Evolutionary conservation across 2,329 filamentous ascomycete species (phyloP), one percentile per base, ranked within the genome.

Genomic region (Exophiala oligosperma): DNA sequence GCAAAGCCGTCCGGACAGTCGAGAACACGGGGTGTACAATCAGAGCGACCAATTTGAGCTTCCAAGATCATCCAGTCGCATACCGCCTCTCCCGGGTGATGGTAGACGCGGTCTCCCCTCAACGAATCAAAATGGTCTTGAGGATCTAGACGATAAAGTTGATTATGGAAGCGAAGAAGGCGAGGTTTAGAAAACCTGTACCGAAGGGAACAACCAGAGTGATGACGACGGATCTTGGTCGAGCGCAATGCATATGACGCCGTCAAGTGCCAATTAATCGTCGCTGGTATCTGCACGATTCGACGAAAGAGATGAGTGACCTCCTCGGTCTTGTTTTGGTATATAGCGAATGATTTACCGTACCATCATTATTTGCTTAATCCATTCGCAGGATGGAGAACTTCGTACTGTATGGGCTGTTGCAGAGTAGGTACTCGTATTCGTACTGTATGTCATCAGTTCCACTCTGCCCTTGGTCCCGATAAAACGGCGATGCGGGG

Each of bases 141-240:
- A 63, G 23, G 64, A 64, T 26, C 48, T 63, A 29, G 53, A 58
- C 41, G 55, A 64, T 38, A 65, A 53, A 6, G 72, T 73, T 43
- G 73, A 69, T 5, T 73, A 69, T 28, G 74, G 75, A 3, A 77
- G 75, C 52, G 75, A 77, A 61, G 75, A 77, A 54, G 75, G 75
- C 12, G 75, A 77, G 59, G 66, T 76, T 37, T 76, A 62, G 61
- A 52, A 43, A 21, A 14, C n/a, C 21, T 3, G n/a, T 6, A 9
- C 7, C 41, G 11, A 44, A 44, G 41, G 41, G 24, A n/a, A 12
- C 14, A 2, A 44, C 5, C 5, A 44, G 41, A 44, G 24, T 44
- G 41, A 44, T 7, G 41, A 35, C 11, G 32, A 28, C 4, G 26
- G 32, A 35, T 35, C 32, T 9, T 35, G 32, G 32, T 35, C 32